Percentiles rank a stretch among this genome's conserved stretches.
Conservation (phyloP, 2,329 filamentous ascomycete genomes). For the Septoria petroselini region DNA sequence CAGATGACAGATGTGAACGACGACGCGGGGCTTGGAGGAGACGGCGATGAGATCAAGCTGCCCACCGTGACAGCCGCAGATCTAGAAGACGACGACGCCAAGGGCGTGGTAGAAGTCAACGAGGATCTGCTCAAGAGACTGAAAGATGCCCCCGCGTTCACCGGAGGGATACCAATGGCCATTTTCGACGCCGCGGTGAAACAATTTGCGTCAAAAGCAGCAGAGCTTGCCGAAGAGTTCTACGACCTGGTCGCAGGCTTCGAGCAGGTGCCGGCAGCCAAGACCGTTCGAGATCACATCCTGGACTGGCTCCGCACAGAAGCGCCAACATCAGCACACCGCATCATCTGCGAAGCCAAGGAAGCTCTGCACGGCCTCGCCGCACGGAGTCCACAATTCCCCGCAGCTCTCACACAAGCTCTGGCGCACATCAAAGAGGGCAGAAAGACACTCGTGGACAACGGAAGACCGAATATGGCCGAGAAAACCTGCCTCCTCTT, state of each 20-base stretch:
- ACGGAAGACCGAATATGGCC: conserved; percentile 41
- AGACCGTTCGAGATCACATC: conserved; percentile 70
- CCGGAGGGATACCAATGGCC: conserved; percentile 88
- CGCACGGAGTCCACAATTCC: conserved; percentile 65
- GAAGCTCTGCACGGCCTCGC: conserved; percentile 66
- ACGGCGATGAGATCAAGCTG: conserved; percentile 57
- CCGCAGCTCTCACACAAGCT: conserved; percentile 63
- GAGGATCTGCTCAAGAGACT: conserved; percentile 60
- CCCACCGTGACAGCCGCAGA: conserved; percentile 62
- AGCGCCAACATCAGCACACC: conserved; percentile 54
- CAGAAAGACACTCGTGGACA: conserved; percentile 39
- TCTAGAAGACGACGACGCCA: conserved; percentile 46
- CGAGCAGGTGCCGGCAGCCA: conserved; percentile 60
- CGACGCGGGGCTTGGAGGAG: conserved; percentile 41
- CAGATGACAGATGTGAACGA: conserved; percentile 43
- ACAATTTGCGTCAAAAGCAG: conserved; percentile 64
- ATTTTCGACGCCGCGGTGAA: conserved; percentile 85
- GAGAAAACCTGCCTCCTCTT: conserved; percentile 51
- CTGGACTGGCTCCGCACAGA: conserved; percentile 57
- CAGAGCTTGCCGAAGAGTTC: conserved; percentile 68
- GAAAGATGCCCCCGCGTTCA: conserved; percentile 72
- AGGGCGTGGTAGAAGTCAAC: conserved; percentile 51
- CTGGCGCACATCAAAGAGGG: conserved; percentile 61
- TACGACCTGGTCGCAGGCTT: conserved; percentile 77
- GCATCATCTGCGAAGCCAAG: conserved; percentile 66